These are phyloP conservation scores for Cyberlindnera lachancei DNA, from an alignment of 805 yeast genomes.

Conservation along the genomic window DNA sequence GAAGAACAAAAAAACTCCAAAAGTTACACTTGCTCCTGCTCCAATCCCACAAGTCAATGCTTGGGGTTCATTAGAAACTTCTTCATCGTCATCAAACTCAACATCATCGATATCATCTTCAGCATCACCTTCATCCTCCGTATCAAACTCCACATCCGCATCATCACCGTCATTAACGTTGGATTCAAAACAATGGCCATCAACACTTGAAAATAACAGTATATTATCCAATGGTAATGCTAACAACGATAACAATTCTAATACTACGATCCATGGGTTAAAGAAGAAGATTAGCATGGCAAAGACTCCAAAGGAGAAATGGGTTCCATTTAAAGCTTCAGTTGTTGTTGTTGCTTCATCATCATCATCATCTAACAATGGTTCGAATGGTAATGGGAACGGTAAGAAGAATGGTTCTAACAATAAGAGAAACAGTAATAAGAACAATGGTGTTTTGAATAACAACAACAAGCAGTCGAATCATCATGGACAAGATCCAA, in stretches of 20 bases:
- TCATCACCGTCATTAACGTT: constrained; percentile 11
- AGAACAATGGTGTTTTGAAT: constrained; percentile 8
- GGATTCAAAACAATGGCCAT: constrained; percentile 29
- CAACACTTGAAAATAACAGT: constrained; percentile 30
- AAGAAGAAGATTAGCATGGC: constrained; percentile 12
- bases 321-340: constrained; percentile 64
- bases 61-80: constrained; percentile 38
- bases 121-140: too few species aligned
- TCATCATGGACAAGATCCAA: too few species aligned
- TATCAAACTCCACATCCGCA: too few species aligned
- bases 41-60: constrained; percentile 56
- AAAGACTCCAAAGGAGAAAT: constrained; percentile 43
- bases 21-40: constrained; percentile 46
- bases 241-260: constrained; percentile 14
- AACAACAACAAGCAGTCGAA: constrained; percentile 7
- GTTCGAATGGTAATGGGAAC: too few species aligned
- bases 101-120: too few species aligned
- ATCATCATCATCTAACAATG: background rate
- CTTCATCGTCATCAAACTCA: constrained; percentile 21
- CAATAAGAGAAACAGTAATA: constrained; percentile 17
- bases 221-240: too few species aligned
- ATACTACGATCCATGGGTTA: constrained; percentile 7
- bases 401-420: too few species aligned
- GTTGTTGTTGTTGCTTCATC: constrained; percentile 26
- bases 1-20: constrained; percentile 18